Evolutionary conservation across 2,329 filamentous ascomycete species (phyloP).

Genomic region (Elsinoe ampelina): DNA sequence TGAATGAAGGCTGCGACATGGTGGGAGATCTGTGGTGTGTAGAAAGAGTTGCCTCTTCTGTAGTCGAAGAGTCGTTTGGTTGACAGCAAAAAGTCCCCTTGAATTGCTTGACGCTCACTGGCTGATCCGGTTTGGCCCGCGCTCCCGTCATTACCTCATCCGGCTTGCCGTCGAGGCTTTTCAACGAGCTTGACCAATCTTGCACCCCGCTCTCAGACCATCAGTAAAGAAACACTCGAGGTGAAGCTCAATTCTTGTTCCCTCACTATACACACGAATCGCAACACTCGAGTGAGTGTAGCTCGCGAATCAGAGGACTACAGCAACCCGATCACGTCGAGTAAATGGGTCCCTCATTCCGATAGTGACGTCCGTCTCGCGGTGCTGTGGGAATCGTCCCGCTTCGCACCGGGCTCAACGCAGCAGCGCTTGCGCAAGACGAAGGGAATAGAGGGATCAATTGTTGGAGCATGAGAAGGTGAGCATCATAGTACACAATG

Average conservation of each 20-base stretch:
- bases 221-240: neutral
- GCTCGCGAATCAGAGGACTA: neutral
- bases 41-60: slow-evolving; percentile 24
- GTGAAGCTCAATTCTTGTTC: neutral
- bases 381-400: slow-evolving; percentile 12
- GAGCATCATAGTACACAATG: neutral
- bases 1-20: slow-evolving; percentile 65
- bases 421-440: neutral
- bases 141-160: slow-evolving; percentile 7
- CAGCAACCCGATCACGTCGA: neutral
- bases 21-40: slow-evolving; percentile 23
- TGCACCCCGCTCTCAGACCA: slow-evolving; percentile 8
- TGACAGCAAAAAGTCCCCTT: slow-evolving; percentile 11
- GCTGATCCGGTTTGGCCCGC: neutral
- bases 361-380: neutral
- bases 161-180: slow-evolving; percentile 7
- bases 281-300: neutral
- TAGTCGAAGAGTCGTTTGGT: slow-evolving; percentile 14
- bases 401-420: slow-evolving; percentile 11
- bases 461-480: slow-evolving; percentile 7
- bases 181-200: slow-evolving; percentile 6
- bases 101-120: slow-evolving; percentile 5
- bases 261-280: neutral
- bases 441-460: neutral
- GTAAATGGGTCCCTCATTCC: slow-evolving; percentile 14